Base-by-base conservation (phyloP, 2,329 filamentous ascomycete species). In the Penicillium sp. region DNA sequence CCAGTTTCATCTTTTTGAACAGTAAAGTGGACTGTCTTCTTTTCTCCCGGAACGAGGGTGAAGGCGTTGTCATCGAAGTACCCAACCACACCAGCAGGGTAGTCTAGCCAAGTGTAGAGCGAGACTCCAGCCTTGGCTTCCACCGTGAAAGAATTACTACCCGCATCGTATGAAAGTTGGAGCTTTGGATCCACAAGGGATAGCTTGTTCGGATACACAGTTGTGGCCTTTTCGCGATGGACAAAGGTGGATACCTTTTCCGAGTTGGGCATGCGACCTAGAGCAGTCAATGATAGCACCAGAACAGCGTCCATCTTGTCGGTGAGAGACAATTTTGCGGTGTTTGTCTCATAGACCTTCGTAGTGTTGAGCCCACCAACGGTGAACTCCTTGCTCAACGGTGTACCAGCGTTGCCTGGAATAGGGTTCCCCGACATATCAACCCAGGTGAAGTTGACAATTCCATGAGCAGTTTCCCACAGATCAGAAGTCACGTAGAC, bases 401-500 rank as follows among this genome's bases (percentile, higher is more conserved):
- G 68, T 0, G 70, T 76, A n/a, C 70, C 73, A 22, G 77, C 67
- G 46, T 79, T 73, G 4, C 63, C 53, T 1, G 61, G 27, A n/a
- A 84, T 73, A 3, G 69, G 63, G 0, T 75, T 77, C 4, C 82
- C 85, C 1, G 71, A 70, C 71, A 83, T 82, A 57, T 81, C 77
- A 40, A 81, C 76, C 84, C 85, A 87, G 3, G 73, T 75, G 35
- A 86, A 65, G 3, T 71, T 78, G 3, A 82, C 81, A 0, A 63
- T 78, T 0, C 84, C 84, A 5, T 59, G 68, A 0, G 78, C 78
- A 1, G 77, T 60, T 2, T 77, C 71, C 85, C 85, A 87, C 1
- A 87, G 75, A 70, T 87, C 85, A 2, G 82, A 85, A 0, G 81
- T 84, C 1, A 83, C 83, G 65, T 83, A 87, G 2, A 85, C 72